Conservation (phyloP, 2,329 filamentous ascomycete genomes). For the Thyridium curvatum region DNA sequence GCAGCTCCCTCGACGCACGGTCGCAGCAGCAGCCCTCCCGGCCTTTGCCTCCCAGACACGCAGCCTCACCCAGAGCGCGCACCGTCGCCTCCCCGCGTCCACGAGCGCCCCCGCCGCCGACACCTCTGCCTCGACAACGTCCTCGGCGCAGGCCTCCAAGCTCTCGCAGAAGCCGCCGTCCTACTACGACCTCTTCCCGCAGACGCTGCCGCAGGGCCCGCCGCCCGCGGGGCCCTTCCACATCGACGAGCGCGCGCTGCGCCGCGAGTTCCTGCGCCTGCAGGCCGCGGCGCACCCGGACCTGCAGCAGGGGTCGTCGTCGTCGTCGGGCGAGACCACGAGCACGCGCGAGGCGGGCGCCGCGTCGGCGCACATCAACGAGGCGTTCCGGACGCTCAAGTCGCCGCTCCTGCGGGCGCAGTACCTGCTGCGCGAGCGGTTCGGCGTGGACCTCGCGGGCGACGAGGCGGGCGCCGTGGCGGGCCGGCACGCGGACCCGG, state of each 20-base stretch:
- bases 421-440: slow-evolving; percentile 66
- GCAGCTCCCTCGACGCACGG: too few species aligned
- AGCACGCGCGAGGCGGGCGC: slow-evolving; percentile 52
- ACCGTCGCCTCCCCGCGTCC: not conserved
- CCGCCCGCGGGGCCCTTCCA: slow-evolving; percentile 72
- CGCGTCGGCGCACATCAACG: slow-evolving; percentile 78
- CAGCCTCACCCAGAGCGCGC: not conserved
- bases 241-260: slow-evolving; percentile 64
- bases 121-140: slow-evolving; percentile 42
- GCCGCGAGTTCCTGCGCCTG: slow-evolving; percentile 78
- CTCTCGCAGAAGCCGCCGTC: slow-evolving; percentile 5
- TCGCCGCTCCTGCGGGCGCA: slow-evolving; percentile 80
- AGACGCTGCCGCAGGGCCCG: slow-evolving; percentile 68
- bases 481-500: slow-evolving; percentile 46
- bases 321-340: not conserved
- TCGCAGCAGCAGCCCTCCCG: too few species aligned
- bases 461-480: slow-evolving; percentile 71
- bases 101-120: slow-evolving; percentile 7
- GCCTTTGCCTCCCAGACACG: not conserved
- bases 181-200: slow-evolving; percentile 83
- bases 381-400: slow-evolving; percentile 80
- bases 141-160: slow-evolving; percentile 31
- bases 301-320: slow-evolving; percentile 33
- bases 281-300: slow-evolving; percentile 76
- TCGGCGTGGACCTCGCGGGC: slow-evolving; percentile 69